Conservation (phyloP, 208 protist species). For the Trypanosoma lewisi region DNA sequence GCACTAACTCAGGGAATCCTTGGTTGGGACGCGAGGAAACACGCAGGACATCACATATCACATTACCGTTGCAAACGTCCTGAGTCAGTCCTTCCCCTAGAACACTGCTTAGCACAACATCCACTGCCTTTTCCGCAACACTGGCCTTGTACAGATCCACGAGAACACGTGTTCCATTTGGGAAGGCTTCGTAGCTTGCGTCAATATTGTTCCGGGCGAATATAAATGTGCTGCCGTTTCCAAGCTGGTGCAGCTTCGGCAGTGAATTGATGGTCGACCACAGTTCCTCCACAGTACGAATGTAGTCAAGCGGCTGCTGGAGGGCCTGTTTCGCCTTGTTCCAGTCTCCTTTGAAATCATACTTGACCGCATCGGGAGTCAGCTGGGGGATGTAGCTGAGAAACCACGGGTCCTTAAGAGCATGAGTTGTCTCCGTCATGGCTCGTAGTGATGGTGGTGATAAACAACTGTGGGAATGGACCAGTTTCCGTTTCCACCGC, state of each 20-base stretch:
- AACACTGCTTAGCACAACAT: slow-evolving; percentile 65
- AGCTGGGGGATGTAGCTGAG: slow-evolving; percentile 82
- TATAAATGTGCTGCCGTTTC: slow-evolving; percentile 77
- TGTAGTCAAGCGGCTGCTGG: slow-evolving; percentile 77
- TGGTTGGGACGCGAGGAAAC: slow-evolving; percentile 64
- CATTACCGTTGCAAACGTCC: slow-evolving; percentile 47
- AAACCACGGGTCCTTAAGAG: slow-evolving; percentile 77
- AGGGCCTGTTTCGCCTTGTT: slow-evolving; percentile 68
- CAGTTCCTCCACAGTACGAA: slow-evolving; percentile 84
- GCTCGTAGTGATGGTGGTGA: not conserved
- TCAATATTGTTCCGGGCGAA: slow-evolving; percentile 83
- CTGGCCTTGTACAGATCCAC: slow-evolving; percentile 65
- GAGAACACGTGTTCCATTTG: slow-evolving; percentile 74
- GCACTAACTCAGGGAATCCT: slow-evolving; percentile 62
- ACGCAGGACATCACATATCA: slow-evolving; percentile 85
- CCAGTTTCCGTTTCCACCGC: not conserved
- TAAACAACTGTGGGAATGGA: not conserved
- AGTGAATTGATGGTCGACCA: slow-evolving; percentile 91
- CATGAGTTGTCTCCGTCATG: slow-evolving; percentile 51
- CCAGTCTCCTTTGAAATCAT: slow-evolving; percentile 84
- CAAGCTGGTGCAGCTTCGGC: slow-evolving; percentile 77
- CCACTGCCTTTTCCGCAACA: slow-evolving; percentile 61
- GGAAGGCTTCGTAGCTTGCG: slow-evolving; percentile 86
- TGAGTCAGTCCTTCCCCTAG: slow-evolving; percentile 69
- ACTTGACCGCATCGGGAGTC: slow-evolving; percentile 64